These are phyloP conservation scores for Craspedostauros australis DNA, from an alignment of 108 stramenopile genomes.

Conservation along the genomic window DNA sequence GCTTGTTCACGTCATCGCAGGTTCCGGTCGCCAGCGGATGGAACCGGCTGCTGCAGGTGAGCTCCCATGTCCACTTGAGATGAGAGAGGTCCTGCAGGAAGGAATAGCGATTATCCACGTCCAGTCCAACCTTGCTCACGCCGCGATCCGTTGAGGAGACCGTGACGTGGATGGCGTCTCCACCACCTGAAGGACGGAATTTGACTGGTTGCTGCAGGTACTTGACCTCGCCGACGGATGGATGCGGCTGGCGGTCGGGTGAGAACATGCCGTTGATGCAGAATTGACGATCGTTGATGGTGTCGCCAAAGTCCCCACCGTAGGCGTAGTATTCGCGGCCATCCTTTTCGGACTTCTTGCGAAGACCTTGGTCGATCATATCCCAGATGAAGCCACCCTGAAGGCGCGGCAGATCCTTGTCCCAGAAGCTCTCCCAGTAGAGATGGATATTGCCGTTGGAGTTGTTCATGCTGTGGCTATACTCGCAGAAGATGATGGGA, in stretches of 20 bases:
- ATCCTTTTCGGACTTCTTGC: conserved; percentile 11
- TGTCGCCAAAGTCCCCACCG: conserved; percentile 91
- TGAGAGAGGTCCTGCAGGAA: conserved; percentile 37
- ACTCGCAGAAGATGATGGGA: conserved; percentile 92
- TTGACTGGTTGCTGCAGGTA: conserved; percentile 80
- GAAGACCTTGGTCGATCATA: conserved; percentile 88
- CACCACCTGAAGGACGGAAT: background rate
- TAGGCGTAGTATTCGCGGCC: conserved; percentile 64
- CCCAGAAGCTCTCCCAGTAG: conserved; percentile 88
- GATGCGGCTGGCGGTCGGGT: conserved; percentile 87
- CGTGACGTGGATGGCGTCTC: background rate
- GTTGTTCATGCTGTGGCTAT: conserved; percentile 96
- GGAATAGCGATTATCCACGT: conserved; percentile 37
- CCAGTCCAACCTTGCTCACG: background rate
- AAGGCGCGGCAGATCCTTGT: conserved; percentile 43
- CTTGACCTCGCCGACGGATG: conserved; percentile 83
- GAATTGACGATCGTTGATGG: conserved; percentile 76
- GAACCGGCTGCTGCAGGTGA: conserved; percentile 12
- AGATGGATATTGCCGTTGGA: conserved; percentile 80
- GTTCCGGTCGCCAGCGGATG: conserved; percentile 10
- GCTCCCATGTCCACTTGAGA: conserved; percentile 33
- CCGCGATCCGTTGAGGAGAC: background rate
- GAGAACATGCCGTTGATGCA: conserved; percentile 91
- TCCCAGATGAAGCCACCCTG: conserved; percentile 99
- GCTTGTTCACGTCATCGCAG: background rate